Conservation (phyloP, 129 eudicot species). For the Centella asiatica region DNA sequence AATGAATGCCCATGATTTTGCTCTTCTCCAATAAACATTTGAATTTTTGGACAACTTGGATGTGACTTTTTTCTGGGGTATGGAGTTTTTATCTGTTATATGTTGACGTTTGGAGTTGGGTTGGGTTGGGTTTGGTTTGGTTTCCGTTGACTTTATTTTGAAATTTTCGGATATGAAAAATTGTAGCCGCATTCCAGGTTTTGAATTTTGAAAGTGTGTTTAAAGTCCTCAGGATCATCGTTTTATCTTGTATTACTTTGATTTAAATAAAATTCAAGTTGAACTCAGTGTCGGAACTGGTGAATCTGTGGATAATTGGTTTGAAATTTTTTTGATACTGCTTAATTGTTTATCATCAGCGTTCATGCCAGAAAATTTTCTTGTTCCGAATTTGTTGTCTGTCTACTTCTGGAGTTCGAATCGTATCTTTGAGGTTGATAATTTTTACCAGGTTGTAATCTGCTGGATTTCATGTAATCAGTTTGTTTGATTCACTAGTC, state of each 20-base stretch:
- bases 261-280: neutral
- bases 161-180: neutral
- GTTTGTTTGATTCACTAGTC: conserved; percentile 2
- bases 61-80: conserved; percentile 4
- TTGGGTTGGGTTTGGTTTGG: neutral
- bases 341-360: neutral
- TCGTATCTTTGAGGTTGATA: conserved; percentile 1
- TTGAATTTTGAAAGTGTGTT: neutral
- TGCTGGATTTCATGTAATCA: conserved; percentile 17
- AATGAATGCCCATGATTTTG: too few species aligned
- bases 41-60: conserved; percentile 1
- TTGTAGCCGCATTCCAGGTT: neutral
- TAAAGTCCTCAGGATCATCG: neutral
- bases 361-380: conserved; percentile 1
- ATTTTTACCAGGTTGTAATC: conserved; percentile 3
- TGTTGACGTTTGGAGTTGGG: neutral
- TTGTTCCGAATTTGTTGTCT: neutral
- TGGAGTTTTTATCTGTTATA: too few species aligned
- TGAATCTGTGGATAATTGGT: neutral
- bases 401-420: neutral
- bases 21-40: too few species aligned
- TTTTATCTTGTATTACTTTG: neutral
- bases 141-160: neutral
- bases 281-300: neutral
- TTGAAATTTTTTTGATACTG: conserved; percentile 10